These are phyloP conservation scores for Atkinsonella texensis DNA, from an alignment of 2,329 filamentous ascomycete genomes.

Conservation along the genomic window DNA sequence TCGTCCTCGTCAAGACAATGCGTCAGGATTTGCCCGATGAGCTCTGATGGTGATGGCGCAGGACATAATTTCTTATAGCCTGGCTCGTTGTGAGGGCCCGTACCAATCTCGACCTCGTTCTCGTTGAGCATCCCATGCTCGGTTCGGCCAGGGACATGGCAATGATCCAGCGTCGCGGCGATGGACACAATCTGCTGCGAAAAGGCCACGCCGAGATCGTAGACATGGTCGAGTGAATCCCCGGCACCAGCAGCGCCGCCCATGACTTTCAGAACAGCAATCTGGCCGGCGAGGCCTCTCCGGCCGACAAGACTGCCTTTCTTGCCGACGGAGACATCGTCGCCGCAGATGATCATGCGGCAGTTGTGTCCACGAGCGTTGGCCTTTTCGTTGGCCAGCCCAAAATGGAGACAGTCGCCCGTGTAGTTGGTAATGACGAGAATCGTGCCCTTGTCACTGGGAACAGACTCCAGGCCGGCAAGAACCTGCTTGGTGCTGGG, in stretches of 20 bases:
- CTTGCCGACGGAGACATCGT: constrained; percentile 52
- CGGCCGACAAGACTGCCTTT: constrained; percentile 46
- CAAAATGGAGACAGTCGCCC: constrained; percentile 51
- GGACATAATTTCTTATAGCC: constrained; percentile 45
- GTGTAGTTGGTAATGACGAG: constrained; percentile 55
- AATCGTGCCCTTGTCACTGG: constrained; percentile 43
- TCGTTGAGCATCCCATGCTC: constrained; percentile 35
- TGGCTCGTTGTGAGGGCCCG: constrained; percentile 56
- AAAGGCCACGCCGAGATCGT: constrained; percentile 36
- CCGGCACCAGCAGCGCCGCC: constrained; percentile 37
- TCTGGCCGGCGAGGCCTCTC: constrained; percentile 48
- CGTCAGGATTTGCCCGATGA: constrained; percentile 45
- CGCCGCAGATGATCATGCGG: constrained; percentile 48
- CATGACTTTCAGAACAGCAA: constrained; percentile 46
- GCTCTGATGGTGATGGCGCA: constrained; percentile 32
- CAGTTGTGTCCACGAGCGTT: constrained; percentile 41
- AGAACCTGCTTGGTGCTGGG: constrained; percentile 52
- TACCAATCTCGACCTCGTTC: constrained; percentile 50
- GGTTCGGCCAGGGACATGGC: constrained; percentile 42
- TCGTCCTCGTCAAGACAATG: constrained; percentile 47
- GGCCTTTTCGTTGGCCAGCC: constrained; percentile 46
- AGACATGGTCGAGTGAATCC: constrained; percentile 36
- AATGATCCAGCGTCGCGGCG: constrained; percentile 47
- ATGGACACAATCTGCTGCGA: constrained; percentile 42
- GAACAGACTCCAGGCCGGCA: constrained; percentile 42